phyloP scores from a whole-genome alignment of 306 rosid species.

The Prosopis cineraria region DNA sequence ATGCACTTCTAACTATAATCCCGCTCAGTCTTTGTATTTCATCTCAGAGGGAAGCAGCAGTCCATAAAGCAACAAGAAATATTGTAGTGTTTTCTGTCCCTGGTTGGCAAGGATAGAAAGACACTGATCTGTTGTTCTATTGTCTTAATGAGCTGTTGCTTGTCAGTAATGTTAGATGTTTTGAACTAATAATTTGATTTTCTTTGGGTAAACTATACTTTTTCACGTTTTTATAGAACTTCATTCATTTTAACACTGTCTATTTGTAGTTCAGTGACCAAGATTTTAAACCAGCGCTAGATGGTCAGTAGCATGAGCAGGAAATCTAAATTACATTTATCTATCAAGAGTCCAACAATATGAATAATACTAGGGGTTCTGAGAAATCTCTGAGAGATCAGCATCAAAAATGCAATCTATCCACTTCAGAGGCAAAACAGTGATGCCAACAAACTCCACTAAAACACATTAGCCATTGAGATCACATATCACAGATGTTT shows the following conservation, averaged over 20 bases:
- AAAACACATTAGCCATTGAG: background rate
- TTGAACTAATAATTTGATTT: background rate
- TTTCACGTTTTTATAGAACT: too few relatives aligned
- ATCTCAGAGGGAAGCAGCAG: background rate
- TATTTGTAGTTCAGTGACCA: background rate
- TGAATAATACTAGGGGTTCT: background rate
- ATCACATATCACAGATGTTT: background rate
- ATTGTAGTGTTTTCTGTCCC: background rate
- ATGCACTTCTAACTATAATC: background rate
- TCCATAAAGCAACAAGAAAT: background rate
- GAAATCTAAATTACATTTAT: constrained; percentile 1
- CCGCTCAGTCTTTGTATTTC: background rate
- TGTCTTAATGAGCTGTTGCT: background rate
- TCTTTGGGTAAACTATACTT: background rate
- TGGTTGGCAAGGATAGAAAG: background rate
- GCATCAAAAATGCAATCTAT: background rate
- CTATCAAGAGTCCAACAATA: background rate
- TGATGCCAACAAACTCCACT: background rate
- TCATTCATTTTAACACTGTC: too few relatives aligned
- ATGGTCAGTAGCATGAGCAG: background rate
- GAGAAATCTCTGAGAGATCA: background rate
- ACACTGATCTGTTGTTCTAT: background rate
- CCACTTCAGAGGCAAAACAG: background rate
- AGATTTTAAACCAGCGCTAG: background rate
- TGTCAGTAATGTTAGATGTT: background rate